These are phyloP conservation scores for Salix exigua DNA, from an alignment of 345 rosid species.

Conservation along the genomic window DNA sequence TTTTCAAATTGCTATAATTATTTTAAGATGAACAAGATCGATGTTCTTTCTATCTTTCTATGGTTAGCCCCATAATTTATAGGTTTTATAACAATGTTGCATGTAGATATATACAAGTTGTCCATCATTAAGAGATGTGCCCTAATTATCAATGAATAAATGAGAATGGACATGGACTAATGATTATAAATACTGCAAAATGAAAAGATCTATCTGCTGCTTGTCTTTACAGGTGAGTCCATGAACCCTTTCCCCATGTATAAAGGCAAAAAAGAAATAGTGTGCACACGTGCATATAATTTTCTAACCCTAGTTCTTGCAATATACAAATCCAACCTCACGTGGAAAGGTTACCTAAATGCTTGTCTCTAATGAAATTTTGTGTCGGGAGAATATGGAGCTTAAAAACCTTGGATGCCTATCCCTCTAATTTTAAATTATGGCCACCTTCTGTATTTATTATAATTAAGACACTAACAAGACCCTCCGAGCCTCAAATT, in stretches of 20 bases:
- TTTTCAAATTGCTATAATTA: too few relatives aligned
- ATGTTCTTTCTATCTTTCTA: too few relatives aligned
- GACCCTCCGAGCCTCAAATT: neutral
- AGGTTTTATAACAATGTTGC: too few relatives aligned
- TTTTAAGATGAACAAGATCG: too few relatives aligned
- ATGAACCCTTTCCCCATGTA: slow-evolving; percentile 15
- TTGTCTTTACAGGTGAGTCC: slow-evolving; percentile 22
- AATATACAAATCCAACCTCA: slow-evolving; percentile 31
- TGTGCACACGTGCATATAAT: slow-evolving; percentile 44
- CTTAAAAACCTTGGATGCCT: slow-evolving; percentile 44
- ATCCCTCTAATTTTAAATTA: slow-evolving; percentile 23
- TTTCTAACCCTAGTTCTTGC: slow-evolving; percentile 14
- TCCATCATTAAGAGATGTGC: neutral
- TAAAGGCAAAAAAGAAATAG: slow-evolving; percentile 24
- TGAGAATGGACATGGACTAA: slow-evolving; percentile 2
- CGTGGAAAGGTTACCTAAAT: slow-evolving; percentile 42
- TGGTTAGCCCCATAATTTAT: too few relatives aligned
- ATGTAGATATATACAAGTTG: too few relatives aligned
- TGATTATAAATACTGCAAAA: slow-evolving; percentile 12
- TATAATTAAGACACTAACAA: neutral
- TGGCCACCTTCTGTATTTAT: neutral
- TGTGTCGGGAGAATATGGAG: slow-evolving; percentile 44
- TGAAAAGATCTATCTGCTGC: slow-evolving; percentile 7
- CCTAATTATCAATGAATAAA: neutral
- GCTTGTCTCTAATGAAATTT: slow-evolving; percentile 43